These are phyloP conservation scores for Tylopilus rubrobrunneus DNA, from an alignment of 768 basidiomycete genomes.

Conservation along the genomic window DNA sequence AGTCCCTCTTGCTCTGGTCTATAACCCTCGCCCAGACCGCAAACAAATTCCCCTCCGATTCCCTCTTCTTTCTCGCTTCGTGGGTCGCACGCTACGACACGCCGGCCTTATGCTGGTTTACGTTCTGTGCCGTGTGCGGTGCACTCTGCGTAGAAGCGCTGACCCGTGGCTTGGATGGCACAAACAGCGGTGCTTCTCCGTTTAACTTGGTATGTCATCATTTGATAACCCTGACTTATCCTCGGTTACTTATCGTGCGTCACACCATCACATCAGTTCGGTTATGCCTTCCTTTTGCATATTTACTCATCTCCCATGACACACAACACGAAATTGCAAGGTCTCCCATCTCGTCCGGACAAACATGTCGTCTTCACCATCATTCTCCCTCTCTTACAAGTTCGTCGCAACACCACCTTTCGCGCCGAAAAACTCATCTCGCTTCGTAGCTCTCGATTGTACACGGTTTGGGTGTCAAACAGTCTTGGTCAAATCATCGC, in stretches of 20 bases:
- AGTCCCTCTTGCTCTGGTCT: conserved; percentile 54
- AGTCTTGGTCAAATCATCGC: conserved; percentile 61
- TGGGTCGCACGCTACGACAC: conserved; percentile 54
- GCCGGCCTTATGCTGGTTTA: conserved; percentile 66
- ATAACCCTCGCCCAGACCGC: conserved; percentile 57
- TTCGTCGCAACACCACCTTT: conserved; percentile 24
- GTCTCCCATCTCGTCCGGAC: conserved; percentile 61
- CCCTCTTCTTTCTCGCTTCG: conserved; percentile 34
- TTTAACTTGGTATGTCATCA: conserved; percentile 62
- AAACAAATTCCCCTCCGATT: conserved; percentile 36
- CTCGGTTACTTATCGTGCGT: not conserved
- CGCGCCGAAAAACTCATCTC: not conserved
- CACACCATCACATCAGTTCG: conserved; percentile 43
- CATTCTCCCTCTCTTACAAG: conserved; percentile 69
- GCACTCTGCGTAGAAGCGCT: conserved; percentile 65
- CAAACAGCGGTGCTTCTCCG: conserved; percentile 52
- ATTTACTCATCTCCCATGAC: conserved; percentile 67
- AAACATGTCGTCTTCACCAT: conserved; percentile 72
- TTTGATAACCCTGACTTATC: not conserved
- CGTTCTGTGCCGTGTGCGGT: conserved; percentile 63
- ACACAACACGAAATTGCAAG: conserved; percentile 40
- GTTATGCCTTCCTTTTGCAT: conserved; percentile 73
- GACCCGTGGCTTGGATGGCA: conserved; percentile 64
- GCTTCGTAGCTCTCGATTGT: conserved; percentile 51
- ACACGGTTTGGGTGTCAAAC: conserved; percentile 63